phyloP scores from a whole-genome alignment of 2,329 filamentous ascomycete species.

The Fusarium protoensiforme region DNA sequence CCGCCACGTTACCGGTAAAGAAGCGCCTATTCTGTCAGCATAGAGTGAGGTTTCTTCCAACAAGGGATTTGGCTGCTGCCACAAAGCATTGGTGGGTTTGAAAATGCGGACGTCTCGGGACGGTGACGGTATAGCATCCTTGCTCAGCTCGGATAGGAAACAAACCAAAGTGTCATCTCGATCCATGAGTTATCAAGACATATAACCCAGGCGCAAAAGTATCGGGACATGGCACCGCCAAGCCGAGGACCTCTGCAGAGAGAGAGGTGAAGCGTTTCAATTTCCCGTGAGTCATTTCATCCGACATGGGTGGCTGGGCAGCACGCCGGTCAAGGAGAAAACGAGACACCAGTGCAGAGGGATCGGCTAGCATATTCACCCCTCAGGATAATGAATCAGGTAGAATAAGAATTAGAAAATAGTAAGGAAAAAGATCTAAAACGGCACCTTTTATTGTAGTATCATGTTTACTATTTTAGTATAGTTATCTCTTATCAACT shows the following conservation, averaged over 20 bases:
- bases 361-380: neutral
- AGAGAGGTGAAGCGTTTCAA: neutral
- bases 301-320: neutral
- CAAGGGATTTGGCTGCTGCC: neutral
- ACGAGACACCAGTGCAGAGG: neutral
- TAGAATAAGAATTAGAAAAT: neutral
- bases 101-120: neutral
- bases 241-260: neutral
- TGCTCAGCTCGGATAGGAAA: neutral
- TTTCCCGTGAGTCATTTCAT: neutral
- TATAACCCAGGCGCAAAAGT: neutral
- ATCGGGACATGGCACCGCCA: neutral
- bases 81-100: neutral
- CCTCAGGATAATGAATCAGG: neutral
- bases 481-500: neutral
- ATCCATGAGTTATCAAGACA: neutral
- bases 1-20: neutral
- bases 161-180: neutral
- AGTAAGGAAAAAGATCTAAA: neutral
- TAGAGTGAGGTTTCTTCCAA: neutral
- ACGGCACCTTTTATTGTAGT: neutral
- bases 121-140: neutral
- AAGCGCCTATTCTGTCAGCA: neutral
- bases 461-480: neutral
- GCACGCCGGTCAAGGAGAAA: neutral